Evolutionary conservation across 306 rosid genomes (phyloP), one percentile per base, ranked within the genome.

Genomic region (Trifolium subterraneum): DNA sequence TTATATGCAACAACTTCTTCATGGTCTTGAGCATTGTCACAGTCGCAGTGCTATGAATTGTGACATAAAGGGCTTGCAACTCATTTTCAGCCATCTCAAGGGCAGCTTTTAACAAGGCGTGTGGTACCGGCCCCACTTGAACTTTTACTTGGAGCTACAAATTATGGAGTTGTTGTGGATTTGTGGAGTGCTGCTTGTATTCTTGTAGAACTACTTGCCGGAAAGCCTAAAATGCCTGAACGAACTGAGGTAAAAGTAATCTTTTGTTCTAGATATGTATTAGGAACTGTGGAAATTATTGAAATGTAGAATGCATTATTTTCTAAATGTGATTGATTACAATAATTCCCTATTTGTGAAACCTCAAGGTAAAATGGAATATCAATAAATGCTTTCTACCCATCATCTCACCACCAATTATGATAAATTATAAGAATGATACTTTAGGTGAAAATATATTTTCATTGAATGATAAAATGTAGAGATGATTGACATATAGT

Each of bases 171-270:
- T 64, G 60, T 93, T 62, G 89, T 92, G 64, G 98, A 92, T 80
- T 74, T 92, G 86, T 92, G 98, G 98, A 92, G 98, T 83, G 62
- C 83, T 56, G 98, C 96, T 84, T 92, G 98, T 68, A 88, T 92
- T 87, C 90, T 92, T 69, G 96, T 96, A 68, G 96, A 92, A 68
- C 61, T 92, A 71, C 84, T 87, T 71, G 78, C 82, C n/a, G 93
- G 98, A 82, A 88, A 88, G 78, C 92, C 97, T 70, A 90, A 90
- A 62, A 85, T 90, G 93, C 89, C 96, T 0, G 97, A 96, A 78
- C 83, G 97, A 68, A 92, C 97, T 18, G 97, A 92, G 97, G 97
- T 92, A 84, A n/a, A 22, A 61, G 74, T 64, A 60, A 20, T 78
- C 45, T 41, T 36, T 69, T 56, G 35, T 75, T 15, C 20, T 75